Evolutionary conservation across 2,329 filamentous ascomycete species (phyloP).

Genomic region (Aspergillus cejpii): DNA sequence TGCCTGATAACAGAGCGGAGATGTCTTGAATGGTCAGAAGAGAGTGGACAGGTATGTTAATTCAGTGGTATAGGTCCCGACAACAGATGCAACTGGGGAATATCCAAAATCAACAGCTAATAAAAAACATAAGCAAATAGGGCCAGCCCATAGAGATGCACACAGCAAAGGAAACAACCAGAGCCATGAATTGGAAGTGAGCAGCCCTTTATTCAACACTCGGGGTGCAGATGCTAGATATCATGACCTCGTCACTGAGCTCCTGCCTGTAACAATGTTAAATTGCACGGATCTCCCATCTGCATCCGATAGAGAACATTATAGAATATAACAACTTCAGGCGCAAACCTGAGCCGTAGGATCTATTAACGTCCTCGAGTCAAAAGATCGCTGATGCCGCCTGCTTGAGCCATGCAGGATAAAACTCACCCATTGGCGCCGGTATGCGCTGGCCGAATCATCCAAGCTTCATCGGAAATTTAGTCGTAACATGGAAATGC

Average conservation of each 20-base stretch:
- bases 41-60: too few species aligned
- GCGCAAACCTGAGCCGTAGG: slow-evolving; percentile 20
- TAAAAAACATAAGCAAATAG: too few species aligned
- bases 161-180: neutral
- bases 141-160: neutral
- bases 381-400: slow-evolving; percentile 22
- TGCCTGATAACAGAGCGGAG: neutral
- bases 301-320: slow-evolving; percentile 14
- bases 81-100: too few species aligned
- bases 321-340: slow-evolving; percentile 16
- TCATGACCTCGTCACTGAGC: neutral
- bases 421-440: slow-evolving; percentile 18
- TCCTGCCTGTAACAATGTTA: neutral
- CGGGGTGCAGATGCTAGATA: neutral
- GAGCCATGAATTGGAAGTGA: neutral
- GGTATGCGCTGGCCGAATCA: slow-evolving; percentile 19
- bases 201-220: neutral
- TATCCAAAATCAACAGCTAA: too few species aligned
- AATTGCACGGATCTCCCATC: neutral
- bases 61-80: too few species aligned
- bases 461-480: slow-evolving; percentile 4
- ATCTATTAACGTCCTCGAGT: slow-evolving; percentile 25
- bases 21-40: neutral
- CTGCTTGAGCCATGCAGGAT: slow-evolving; percentile 15
- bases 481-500: slow-evolving; percentile 20